These are phyloP conservation scores for Emydomyces testavorans DNA, from an alignment of 2,329 filamentous ascomycete species.

Conservation along the genomic window DNA sequence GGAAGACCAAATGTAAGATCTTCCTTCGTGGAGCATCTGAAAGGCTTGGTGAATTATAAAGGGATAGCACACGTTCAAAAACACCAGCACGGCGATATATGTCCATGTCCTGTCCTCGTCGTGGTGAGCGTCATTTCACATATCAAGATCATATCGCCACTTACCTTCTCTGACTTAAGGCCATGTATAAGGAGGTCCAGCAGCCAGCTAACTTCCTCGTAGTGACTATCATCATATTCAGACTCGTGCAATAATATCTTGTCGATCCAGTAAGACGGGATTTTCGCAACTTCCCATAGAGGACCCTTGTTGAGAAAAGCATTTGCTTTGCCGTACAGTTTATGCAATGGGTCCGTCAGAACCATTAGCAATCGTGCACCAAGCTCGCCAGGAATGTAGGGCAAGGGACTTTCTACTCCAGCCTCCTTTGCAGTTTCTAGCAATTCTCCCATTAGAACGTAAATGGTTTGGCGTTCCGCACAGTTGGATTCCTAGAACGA, in stretches of 20 bases:
- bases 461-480: slow-evolving; percentile 64
- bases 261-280: slow-evolving; percentile 51
- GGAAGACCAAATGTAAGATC: slow-evolving; percentile 51
- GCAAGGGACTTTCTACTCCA: slow-evolving; percentile 49
- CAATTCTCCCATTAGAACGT: slow-evolving; percentile 68
- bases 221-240: slow-evolving; percentile 59
- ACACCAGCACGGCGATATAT: slow-evolving; percentile 47
- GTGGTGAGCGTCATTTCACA: neutral
- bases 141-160: slow-evolving; percentile 13
- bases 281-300: slow-evolving; percentile 52
- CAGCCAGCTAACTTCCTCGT: slow-evolving; percentile 63
- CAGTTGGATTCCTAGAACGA: slow-evolving; percentile 53
- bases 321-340: slow-evolving; percentile 78
- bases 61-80: slow-evolving; percentile 62
- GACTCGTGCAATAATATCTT: slow-evolving; percentile 64
- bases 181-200: slow-evolving; percentile 58
- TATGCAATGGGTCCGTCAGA: slow-evolving; percentile 64
- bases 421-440: slow-evolving; percentile 56
- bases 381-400: slow-evolving; percentile 66
- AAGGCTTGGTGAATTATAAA: slow-evolving; percentile 57
- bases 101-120: slow-evolving; percentile 33
- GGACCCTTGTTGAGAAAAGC: slow-evolving; percentile 68
- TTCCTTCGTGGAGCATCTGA: slow-evolving; percentile 49
- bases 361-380: slow-evolving; percentile 58
- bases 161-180: slow-evolving; percentile 45